Base-by-base conservation (phyloP, 78 protist genomes). In the Diacronema lutheri region DNA sequence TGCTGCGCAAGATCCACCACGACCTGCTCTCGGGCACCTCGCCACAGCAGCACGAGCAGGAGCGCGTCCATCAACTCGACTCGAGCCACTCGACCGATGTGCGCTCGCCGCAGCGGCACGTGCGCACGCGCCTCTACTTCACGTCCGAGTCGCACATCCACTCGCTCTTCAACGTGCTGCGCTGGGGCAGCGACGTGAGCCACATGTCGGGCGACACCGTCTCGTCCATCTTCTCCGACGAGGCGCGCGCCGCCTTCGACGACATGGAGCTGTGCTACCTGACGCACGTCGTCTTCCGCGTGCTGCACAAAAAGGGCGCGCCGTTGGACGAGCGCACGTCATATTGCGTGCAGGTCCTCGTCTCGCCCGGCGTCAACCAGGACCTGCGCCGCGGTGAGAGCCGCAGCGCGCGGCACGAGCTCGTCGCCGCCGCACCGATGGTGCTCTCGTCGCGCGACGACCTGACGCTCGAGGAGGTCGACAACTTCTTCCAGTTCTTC, bases 81-180 rank as follows among this genome's bases (percentile, higher is more conserved):
- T 0, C 19, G 1, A 50, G 65, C 20, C 44, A 16, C 26, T 60
- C 0, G 31, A 82, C 50, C 25, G 74, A 29, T n/a, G 65, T 74
- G 11, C 26, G 31, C 74, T 31, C 60, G 21, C 72, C 61, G 81
- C 9, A 40, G 21, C 84, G 90, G 10, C 86, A 81, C 73, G 85
- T 81, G 50, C 86, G 93, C 29, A 81, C 93, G 31, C 90, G 93
- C 20, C 73, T 93, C 57, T 93, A 90, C 92, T 93, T 93, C 73
- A 93, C 95, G 44, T 55, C 81, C 35, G 95, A 93, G 83, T 77
- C 91, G 37, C 95, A 90, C 85, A 72, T 93, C 23, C 93, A 90
- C 62, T 31, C 92, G 26, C 21, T 90, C 35, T 81, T 93, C 58
- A 86, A 90, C 83, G 50, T 85, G 68, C 71, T 85, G 55, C 81